Evolutionary conservation across 129 eudicot species (phyloP).

Genomic region (Lonicera japonica): DNA sequence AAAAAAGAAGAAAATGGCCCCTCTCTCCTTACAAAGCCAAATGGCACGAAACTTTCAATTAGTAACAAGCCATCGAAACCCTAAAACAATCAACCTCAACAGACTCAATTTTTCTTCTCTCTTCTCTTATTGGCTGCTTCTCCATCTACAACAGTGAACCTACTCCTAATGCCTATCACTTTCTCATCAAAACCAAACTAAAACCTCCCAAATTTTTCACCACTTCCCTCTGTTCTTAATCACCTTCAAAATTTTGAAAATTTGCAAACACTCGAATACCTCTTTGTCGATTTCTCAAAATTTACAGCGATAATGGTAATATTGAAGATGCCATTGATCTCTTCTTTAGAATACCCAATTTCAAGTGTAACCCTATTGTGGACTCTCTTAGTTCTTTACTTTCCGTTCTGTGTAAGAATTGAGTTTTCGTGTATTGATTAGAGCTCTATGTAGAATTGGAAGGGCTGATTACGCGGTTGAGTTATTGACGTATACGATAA

Average conservation of each 20-base stretch:
- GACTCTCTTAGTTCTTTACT: conserved; percentile 51
- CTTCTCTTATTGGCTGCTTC: conserved; percentile 39
- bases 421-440: conserved; percentile 40
- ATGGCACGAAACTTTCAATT: conserved; percentile 31
- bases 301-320: conserved; percentile 28
- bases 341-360: conserved; percentile 47
- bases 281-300: conserved; percentile 54
- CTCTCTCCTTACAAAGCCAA: conserved; percentile 46
- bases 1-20: conserved; percentile 76
- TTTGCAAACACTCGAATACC: conserved; percentile 61
- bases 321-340: conserved; percentile 51
- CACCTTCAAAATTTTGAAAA: conserved; percentile 44
- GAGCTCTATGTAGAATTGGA: conserved; percentile 50
- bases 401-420: conserved; percentile 46
- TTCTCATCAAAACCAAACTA: conserved; percentile 48
- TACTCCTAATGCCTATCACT: conserved; percentile 56
- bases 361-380: conserved; percentile 55
- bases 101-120: conserved; percentile 28
- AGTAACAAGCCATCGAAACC: conserved; percentile 40
- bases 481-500: conserved; percentile 40
- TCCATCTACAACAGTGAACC: conserved; percentile 45
- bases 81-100: conserved; percentile 29
- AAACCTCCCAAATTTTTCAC: conserved; percentile 29
- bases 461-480: conserved; percentile 44
- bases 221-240: conserved; percentile 33